Evolutionary conservation across 2,329 filamentous ascomycete genomes (phyloP), one percentile per base, ranked within the genome.

Genomic region (Diaporthe citriasiana): DNA sequence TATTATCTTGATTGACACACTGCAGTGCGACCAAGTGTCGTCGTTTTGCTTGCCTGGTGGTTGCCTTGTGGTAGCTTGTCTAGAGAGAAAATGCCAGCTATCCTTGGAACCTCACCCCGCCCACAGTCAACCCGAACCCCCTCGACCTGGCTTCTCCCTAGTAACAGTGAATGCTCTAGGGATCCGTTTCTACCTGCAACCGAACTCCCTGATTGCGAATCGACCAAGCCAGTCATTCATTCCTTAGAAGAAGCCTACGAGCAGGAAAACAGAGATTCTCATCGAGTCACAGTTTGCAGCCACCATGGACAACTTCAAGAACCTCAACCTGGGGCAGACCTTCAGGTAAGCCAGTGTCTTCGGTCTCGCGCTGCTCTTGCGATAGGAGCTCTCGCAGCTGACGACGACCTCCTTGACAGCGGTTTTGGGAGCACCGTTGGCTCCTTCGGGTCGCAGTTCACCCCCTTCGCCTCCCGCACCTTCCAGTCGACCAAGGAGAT

Each of bases 401-500:
- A 81, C 79, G 82, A 63, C 59, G 19, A 78, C 78, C 60, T 60
- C 55, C 60, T 74, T 77, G 76, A 80, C 81, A 82, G 78, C 79
- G 88, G 87, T 81, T 83, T 91, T 81, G 70, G 70, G 33, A 71
- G n/a, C 45, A 71, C 70, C 12, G 70, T 71, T 19, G 59, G 59
- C 56, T 30, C 35, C 45, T 63, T 71, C 13, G 95, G 95, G 82
- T 93, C 94, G 77, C 92, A 93, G 79, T 94, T 98, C 85, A 95
- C 94, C 78, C 97, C 97, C 47, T 98, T 97, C 83, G 95, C 95
- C 77, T 93, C 95, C 81, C 93, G 96, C 82, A 98, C 95, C 73
- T 95, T 97, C 84, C 97, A 99, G 87, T 97, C 96, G 88, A 94
- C 98, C 83, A 98, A 97, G 89, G 97, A 99, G 86, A 95, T 98